Evolutionary conservation across 2,329 filamentous ascomycete species (phyloP), one percentile per base, ranked within the genome.

Genomic region (Aureobasidium sp.): DNA sequence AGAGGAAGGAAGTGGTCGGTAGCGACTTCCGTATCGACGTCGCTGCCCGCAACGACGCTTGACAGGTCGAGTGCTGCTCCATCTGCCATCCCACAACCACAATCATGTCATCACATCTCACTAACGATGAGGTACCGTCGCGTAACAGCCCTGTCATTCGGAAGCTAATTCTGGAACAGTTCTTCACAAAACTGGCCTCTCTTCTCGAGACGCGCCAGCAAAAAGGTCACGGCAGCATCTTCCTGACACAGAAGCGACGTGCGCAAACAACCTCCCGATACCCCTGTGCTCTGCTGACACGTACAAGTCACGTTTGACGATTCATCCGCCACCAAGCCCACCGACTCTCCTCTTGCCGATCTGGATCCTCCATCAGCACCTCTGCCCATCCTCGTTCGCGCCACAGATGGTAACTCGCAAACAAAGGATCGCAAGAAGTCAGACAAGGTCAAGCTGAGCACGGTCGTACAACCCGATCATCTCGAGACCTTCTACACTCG

Each of bases 401-500:
- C 91, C 15, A 88, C 89, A 37, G 90, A 97, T 74, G 91, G 90
- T 69, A 89, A 74, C 60, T 67, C 68, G n/a, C 68, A 70, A 51
- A 76, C 74, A n/a, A 71, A 72, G 64, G 71, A 81, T 55, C 78
- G 76, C 65, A 80, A 82, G 65, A 80, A 81, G 61, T 74, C 79
- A 44, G 87, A 87, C 67, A 86, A 85, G 69, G 76, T 89, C 67
- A 96, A 92, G 74, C 72, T 97, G 29, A 90, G 90, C 2, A 97
- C 94, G 0, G 75, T 96, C 0, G 91, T 97, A 0, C 82, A 88
- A 61, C 84, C 88, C 0, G 84, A 87, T 63, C 84, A 88, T 5
- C 74, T 97, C 12, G 91, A 95, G 60, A 78, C 74, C 0, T 99
- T 99, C 72, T 99, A 91, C 74, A 78, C 80, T 34, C 82, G 84